These are phyloP conservation scores for Backusella circina DNA, from an alignment of 192 early-diverging fungal species.

Conservation along the genomic window DNA sequence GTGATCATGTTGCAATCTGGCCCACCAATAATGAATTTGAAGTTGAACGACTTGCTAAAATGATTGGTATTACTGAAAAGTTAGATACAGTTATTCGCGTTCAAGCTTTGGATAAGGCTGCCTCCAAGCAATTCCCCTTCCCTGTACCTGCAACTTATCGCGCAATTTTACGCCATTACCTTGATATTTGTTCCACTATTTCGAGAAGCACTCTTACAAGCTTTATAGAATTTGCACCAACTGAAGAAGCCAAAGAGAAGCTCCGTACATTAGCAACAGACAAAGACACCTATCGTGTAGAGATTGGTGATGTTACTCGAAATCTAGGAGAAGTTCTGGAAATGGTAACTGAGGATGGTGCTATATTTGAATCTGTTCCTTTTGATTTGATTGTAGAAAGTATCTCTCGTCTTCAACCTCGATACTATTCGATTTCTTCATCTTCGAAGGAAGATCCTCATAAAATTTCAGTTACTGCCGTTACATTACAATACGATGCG, in stretches of 20 bases:
- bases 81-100: constrained; percentile 70
- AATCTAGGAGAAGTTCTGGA: constrained; percentile 72
- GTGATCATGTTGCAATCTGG: constrained; percentile 94
- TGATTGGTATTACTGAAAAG: constrained; percentile 54
- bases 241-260: constrained; percentile 44
- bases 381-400: constrained; percentile 78
- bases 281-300: constrained; percentile 60
- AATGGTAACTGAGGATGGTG: constrained; percentile 20
- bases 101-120: constrained; percentile 65
- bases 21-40: constrained; percentile 78
- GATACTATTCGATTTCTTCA: constrained; percentile 96
- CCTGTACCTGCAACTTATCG: constrained; percentile 80
- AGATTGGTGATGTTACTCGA: constrained; percentile 56
- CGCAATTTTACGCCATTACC: constrained; percentile 83
- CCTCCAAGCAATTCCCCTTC: constrained; percentile 79
- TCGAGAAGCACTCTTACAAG: constrained; percentile 61
- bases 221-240: constrained; percentile 54
- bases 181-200: constrained; percentile 77
- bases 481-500: constrained; percentile 79
- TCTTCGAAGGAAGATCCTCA: constrained; percentile 72
- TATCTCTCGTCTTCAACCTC: constrained; percentile 75
- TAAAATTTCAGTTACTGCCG: constrained; percentile 78
- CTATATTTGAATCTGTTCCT: constrained; percentile 58
- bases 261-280: constrained; percentile 54
- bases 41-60: constrained; percentile 58